Base-by-base conservation (phyloP, 148 eudicot species). In the Drosera capensis region DNA sequence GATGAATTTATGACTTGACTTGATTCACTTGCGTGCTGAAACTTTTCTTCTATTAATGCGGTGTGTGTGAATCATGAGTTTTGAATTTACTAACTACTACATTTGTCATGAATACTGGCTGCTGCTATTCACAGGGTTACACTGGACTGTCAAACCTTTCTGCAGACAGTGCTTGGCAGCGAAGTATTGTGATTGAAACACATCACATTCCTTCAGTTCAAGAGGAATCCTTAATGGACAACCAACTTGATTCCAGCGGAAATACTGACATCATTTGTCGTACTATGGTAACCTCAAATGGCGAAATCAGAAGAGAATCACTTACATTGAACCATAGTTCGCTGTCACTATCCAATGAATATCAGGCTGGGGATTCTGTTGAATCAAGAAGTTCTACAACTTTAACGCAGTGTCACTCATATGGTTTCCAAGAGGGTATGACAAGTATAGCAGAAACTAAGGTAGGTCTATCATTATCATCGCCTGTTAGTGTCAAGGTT, bases 401-500 rank as follows among this genome's bases (percentile, higher is more conserved):
- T 25, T 20, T 9, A 43, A 37, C 44, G 11, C 36, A 29, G 14
- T 40, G 45, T 21, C 23, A 46, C 36, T 30, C 52, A 53, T 46
- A 53, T 49, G 52, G 57, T 47, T 37, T 49, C 35, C 63, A 55
- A 44, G 49, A 49, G 51, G 43, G 11, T 42, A 19, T 50, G 28
- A 44, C 54, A 40, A 49, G 47, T 63, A 45, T 49, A 21, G 40
- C 37, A 50, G 43, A 23, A 37, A 16, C 45, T 48, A 21, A 38
- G 43, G 47, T 14, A n/a, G 48, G 49, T 62, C 46, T 68, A 51
- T 58, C 51, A 22, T 24, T 55, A 12, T 20, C 63, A 55, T 56
- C 54, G 49, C 31, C 52, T 46, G 41, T 47, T 22, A 55, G 50
- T 49, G 64, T 83, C 28, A 90, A 84, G 62, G 49, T 37, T 55